phyloP scores from a whole-genome alignment of 179 eudicot genomes.

The Silene vulgaris region DNA sequence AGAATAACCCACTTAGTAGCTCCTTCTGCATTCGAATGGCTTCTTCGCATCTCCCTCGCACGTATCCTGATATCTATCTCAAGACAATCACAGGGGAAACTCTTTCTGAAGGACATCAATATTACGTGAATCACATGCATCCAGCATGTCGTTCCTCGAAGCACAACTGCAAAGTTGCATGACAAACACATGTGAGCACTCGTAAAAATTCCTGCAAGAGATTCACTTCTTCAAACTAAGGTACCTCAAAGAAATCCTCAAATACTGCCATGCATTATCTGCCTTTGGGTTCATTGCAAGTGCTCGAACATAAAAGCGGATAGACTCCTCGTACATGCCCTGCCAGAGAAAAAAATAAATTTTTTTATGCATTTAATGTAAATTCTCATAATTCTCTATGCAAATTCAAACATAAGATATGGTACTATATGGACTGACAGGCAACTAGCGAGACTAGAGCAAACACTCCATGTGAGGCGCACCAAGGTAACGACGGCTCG shows the following conservation, averaged over 20 bases:
- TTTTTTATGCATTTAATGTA: background rate
- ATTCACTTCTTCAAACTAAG: background rate
- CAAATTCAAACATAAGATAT: background rate
- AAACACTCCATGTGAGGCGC: no score
- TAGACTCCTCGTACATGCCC: conserved; percentile 95
- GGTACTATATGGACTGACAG: background rate
- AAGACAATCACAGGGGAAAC: conserved; percentile 59
- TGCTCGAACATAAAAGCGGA: conserved; percentile 90
- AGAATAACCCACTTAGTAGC: background rate
- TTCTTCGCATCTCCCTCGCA: background rate
- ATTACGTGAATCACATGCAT: conserved; percentile 83
- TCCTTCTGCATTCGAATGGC: conserved; percentile 5
- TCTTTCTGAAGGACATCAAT: conserved; percentile 84
- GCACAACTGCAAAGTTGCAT: conserved; percentile 55
- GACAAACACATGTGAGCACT: conserved; percentile 6
- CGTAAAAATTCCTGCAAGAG: background rate
- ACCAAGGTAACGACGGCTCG: no score
- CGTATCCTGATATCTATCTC: background rate
- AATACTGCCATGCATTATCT: conserved; percentile 96
- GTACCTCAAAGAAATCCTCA: conserved; percentile 92
- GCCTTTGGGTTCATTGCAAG: conserved; percentile 98
- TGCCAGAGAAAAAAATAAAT: conserved; percentile 22
- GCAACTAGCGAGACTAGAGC: background rate
- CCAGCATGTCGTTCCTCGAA: conserved; percentile 83
- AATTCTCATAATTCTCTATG: background rate